Conservation (phyloP, 352 stramenopile genomes). For the Globisporangium viniferum region DNA sequence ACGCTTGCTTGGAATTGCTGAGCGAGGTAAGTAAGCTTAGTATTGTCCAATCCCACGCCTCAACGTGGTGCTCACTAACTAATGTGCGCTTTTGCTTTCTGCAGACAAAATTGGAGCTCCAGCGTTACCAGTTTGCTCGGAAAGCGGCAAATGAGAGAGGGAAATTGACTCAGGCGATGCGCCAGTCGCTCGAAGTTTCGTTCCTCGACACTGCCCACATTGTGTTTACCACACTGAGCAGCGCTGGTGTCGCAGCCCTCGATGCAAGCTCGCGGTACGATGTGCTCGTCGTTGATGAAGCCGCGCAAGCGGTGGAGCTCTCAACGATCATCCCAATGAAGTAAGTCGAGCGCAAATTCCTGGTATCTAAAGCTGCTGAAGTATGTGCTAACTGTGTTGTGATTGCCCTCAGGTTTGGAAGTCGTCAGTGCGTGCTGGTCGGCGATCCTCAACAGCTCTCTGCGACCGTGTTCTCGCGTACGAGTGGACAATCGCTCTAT, state of each 20-base stretch:
- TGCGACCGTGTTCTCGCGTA: slow-evolving; percentile 91
- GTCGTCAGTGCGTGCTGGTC: slow-evolving; percentile 89
- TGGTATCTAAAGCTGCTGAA: background rate
- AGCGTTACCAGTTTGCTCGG: slow-evolving; percentile 78
- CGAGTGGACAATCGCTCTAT: slow-evolving; percentile 81
- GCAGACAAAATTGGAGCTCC: slow-evolving; percentile 78
- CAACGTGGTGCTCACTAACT: background rate
- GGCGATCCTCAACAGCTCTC: slow-evolving; percentile 92
- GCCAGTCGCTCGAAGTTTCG: slow-evolving; percentile 80
- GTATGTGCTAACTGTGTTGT: slow-evolving; percentile 1
- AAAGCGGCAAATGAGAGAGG: slow-evolving; percentile 62
- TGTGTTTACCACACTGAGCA: slow-evolving; percentile 91
- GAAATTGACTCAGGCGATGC: slow-evolving; percentile 60
- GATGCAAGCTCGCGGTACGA: slow-evolving; percentile 79
- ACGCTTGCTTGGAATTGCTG: slow-evolving; percentile 72
- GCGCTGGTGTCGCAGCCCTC: slow-evolving; percentile 75
- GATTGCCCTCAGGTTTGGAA: slow-evolving; percentile 61
- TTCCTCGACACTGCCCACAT: slow-evolving; percentile 90
- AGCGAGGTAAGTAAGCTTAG: slow-evolving; percentile 58
- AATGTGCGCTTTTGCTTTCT: background rate
- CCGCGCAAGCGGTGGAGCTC: slow-evolving; percentile 81
- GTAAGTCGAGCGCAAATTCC: slow-evolving; percentile 30
- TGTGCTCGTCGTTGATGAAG: slow-evolving; percentile 85
- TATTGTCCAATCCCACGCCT: background rate
- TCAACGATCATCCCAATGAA: slow-evolving; percentile 90